Evolutionary conservation across 2,329 filamentous ascomycete genomes (phyloP).

Genomic region (Fusarium anthophilum): DNA sequence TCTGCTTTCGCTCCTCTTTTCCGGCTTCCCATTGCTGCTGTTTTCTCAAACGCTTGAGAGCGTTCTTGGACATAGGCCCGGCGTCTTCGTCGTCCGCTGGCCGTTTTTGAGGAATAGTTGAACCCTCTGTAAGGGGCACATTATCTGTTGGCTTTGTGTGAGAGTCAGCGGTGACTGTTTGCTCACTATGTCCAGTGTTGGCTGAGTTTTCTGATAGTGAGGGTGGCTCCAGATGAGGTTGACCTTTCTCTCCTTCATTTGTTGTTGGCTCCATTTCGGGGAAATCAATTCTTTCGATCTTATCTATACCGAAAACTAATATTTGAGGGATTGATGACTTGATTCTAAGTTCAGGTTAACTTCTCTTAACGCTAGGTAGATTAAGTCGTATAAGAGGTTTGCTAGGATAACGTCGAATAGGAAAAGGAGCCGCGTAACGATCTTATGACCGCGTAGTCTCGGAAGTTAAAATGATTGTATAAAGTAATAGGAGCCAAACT

Average conservation of each 20-base stretch:
- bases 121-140: not conserved
- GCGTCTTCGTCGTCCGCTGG: constrained; percentile 6
- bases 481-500: accelerated
- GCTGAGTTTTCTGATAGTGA: not conserved
- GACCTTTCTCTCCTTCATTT: not conserved
- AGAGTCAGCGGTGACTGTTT: not conserved
- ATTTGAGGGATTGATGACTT: not conserved
- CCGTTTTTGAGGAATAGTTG: constrained; percentile 2
- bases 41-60: constrained; percentile 80
- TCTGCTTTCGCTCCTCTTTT: constrained; percentile 65
- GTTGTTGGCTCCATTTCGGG: not conserved
- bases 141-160: not conserved
- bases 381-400: constrained; percentile 1
- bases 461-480: accelerated
- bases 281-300: not conserved
- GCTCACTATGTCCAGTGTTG: not conserved
- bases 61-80: constrained; percentile 78
- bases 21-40: constrained; percentile 80
- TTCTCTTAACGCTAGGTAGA: not conserved
- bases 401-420: not conserved
- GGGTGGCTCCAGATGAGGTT: not conserved
- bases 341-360: not conserved
- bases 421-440: not conserved
- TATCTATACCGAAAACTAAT: not conserved
- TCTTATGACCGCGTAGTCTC: not conserved